Evolutionary conservation across 768 basidiomycete genomes (phyloP), one percentile per base, ranked within the genome.

Genomic region (Galerina marginata): DNA sequence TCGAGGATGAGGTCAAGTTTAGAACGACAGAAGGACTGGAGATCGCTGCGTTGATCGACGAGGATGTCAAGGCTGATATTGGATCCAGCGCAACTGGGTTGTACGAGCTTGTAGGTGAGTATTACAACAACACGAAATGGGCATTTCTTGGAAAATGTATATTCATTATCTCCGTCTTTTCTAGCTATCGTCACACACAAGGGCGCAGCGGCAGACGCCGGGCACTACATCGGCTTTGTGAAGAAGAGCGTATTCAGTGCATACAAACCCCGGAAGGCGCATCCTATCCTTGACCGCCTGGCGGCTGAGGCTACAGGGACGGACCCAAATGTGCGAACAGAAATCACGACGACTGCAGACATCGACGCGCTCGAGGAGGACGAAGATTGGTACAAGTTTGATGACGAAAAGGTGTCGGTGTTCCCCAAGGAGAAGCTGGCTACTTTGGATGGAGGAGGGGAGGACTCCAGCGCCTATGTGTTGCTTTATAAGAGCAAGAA

Each of bases 111-210:
- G 88, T 91, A 60, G 95, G 95, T 92, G 63, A 69, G 92, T 83
- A 4, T 3, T 7, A 36, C n/a, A 29, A 15, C 9, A 11, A 48
- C 60, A 39, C 47, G n/a, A 33, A 38, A 33, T 33, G 11, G 3
- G 9, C 16, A n/a, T 36, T n/a, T 4, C 40, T 39, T 38, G 9
- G 7, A 36, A 16, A 16, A n/a, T 43, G 4, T 33, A 53, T 58
- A 10, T 45, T 42, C 15, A n/a, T 11, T 44, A 20, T 23, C 38
- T 38, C 20, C 6, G 25, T 50, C n/a, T 39, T 59, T 69, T 53
- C 58, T 54, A 94, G 95, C 90, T 7, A 91, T 99, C 69, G 88
- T 99, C 11, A 96, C 95, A 20, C 97, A 99, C 83, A 99, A 99
- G 74, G 97, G 97, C 10, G 86, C 95, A 0, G 90, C 90, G 0